Evolutionary conservation across 2,329 filamentous ascomycete species (phyloP), one percentile per base, ranked within the genome.

Genomic region (Colletotrichum truncatum): DNA sequence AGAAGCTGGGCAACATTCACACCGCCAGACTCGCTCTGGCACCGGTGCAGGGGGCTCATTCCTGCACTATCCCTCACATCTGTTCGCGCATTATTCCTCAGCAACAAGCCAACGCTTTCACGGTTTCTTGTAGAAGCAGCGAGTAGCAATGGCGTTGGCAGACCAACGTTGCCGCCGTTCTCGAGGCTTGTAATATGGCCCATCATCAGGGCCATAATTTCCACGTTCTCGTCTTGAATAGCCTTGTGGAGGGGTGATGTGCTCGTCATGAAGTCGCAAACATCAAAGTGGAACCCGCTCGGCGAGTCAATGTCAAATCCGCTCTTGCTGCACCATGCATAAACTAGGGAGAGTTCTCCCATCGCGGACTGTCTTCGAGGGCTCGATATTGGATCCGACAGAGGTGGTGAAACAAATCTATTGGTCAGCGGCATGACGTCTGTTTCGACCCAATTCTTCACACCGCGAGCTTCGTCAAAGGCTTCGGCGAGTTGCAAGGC

Each of bases 51-150:
- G 4, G 72, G 72, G 9, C 71, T 69, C 60, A 63, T 66, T 1
- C 59, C 61, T n/a, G 55, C 60, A 11, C 69, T 67, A 18, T 77
- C 73, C n/a, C 67, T 61, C 4, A 74, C 71, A 8, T 72, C 58
- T 4, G 71, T 66, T 4, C 70, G 56, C 12, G 73, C 74, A 2
- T 67, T 68, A 16, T 70, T 64, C 23, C 57, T 57, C 1, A 78
- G 62, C 2, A 78, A 60, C 6, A 76, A 55, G n/a, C 68, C 63
- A 14, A 72, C 73, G 1, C 74, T 56, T 12, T 72, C 38, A 25
- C 70, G 70, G 16, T 75, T 73, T 9, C 72, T 71, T 16, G 69
- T 75, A 3, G 71, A 69, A n/a, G 75, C 76, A 2, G 75, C 76
- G 7, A 69, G 57, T 36, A 76, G 72, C 16, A 78, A 32, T 18